These are phyloP conservation scores for Senecio squalidus DNA, from an alignment of 140 eudicot species.

Conservation along the genomic window DNA sequence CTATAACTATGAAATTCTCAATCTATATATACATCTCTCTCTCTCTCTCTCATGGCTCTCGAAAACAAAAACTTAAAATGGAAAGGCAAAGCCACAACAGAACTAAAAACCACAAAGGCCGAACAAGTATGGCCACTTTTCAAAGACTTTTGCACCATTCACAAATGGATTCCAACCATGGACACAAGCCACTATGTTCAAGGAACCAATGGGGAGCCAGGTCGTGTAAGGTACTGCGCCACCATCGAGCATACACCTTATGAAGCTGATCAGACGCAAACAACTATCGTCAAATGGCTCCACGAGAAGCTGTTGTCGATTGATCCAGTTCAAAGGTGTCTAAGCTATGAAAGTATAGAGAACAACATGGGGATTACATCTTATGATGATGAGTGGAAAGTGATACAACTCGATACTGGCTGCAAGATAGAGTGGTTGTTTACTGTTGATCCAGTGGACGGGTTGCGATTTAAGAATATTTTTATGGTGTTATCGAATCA, in stretches of 20 bases:
- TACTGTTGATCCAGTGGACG: constrained; percentile 55
- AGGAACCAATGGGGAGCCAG: constrained; percentile 49
- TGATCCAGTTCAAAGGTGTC: constrained; percentile 30
- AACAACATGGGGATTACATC: constrained; percentile 52
- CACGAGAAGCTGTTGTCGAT: constrained; percentile 45
- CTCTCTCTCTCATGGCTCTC: constrained; percentile 26
- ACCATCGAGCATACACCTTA: constrained; percentile 16
- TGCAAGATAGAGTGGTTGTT: constrained; percentile 65
- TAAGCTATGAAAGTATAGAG: constrained; percentile 52
- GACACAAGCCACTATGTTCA: constrained; percentile 45
- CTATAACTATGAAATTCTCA: too few species aligned
- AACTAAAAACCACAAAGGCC: constrained; percentile 23
- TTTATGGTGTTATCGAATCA: constrained; percentile 27
- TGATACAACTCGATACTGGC: constrained; percentile 21
- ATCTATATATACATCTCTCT: background rate
- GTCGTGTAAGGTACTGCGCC: constrained; percentile 53
- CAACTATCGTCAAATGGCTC: constrained; percentile 37
- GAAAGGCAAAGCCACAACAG: constrained; percentile 49
- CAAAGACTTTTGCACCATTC: constrained; percentile 47
- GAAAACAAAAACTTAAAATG: constrained; percentile 26
- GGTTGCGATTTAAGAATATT: constrained; percentile 43
- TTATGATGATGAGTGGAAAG: constrained; percentile 39
- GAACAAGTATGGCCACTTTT: constrained; percentile 55
- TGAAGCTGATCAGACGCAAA: constrained; percentile 7
- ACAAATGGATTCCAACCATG: constrained; percentile 56